Evolutionary conservation across 192 early-diverging fungal species (phyloP), one percentile per base, ranked within the genome.

Genomic region (Chytriomyces confervae): DNA sequence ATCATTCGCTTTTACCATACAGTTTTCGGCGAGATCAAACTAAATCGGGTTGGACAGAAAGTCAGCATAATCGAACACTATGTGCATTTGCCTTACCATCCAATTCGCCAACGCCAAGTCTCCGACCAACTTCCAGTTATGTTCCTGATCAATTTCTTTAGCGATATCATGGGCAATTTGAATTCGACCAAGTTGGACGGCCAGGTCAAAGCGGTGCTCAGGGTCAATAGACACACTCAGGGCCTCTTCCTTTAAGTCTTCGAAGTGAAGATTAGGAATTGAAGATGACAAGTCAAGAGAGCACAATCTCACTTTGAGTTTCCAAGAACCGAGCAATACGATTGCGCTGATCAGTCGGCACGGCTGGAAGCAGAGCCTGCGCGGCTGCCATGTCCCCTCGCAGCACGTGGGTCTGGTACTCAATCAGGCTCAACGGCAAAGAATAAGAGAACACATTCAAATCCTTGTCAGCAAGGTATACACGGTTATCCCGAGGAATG

Each of bases 381-480:
- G 98, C 98, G 18, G 89, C 77, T 18, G 91, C 95, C 69, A 95
- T 79, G 82, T 99, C 98, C 18, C 95, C 97, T 50, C 96, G 94
- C 57, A 99, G 87, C 67, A 98, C 89, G 6, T 96, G 96, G 5
- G 96, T 98, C 83, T 99, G 98, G 84, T 99, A 99, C 87, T 99
- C 95, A 77, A 99, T 96, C 20, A 98, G 91, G 1, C 92, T 92
- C 75, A 98, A 81, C 7, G 98, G 97, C 66, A 99, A 89, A 8
- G 90, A 86, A 80, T 96, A 99, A 83, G 93, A 94, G 77, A 91
- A 91, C 27, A 98, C 89, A 48, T 93, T 93, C 66, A 96, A 84
- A 71, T 98, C 93, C 92, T 93, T 97, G 86, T 99, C 98, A 44
- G 92, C 89, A 47, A 98, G 84, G 77, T 96, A 98, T 48, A 98